Evolutionary conservation across 805 yeast species (phyloP), one percentile per base, ranked within the genome.

Genomic region (Allodekkera sacchari): DNA sequence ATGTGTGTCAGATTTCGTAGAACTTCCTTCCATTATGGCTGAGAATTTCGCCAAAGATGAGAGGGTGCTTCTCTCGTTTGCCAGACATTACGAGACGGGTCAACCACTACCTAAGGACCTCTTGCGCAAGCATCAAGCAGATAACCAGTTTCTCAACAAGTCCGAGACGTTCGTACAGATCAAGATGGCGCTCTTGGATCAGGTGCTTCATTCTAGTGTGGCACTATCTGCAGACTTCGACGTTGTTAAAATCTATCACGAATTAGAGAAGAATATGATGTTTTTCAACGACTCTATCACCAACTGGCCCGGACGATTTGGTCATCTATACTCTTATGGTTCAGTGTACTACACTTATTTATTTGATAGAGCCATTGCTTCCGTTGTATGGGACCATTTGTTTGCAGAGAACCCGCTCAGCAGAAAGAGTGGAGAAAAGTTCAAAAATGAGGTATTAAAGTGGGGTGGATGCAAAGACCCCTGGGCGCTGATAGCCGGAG

Each of bases 381-480:
- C 85, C 17, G 77, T 76, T 47, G 70, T 89, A 2, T 92, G 95
- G 88, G 64, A 68, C 8, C 75, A 71, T 28, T 59, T 89, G 24
- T 92, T 92, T 52, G 62, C 57, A 3, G 45, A 64, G 4, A 74
- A 87, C 50, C 95, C 96, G 2, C 66, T 81, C 50, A 71, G 75
- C 37, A 61, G 82, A 20, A 61, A 49, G 2, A 78, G 80, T n/a
- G 98, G 98, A 13, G 79, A 75, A 35, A 71, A 70, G 43, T 83
- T 85, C 52, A 74, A 70, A 42, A 59, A 74, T 19, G 68, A 74
- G 36, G 78, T 92, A 0, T 60, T 92, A 37, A 73, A 72, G 47
- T 89, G 96, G 96, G 98, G 98, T 15, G 98, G 98, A 0, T 73
- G 94, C 3, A 68, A 74, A 37, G 87, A 84, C 47, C 94, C 97